Evolutionary conservation across 257 asterid species (phyloP).

Genomic region (Solanum gracilifrons): DNA sequence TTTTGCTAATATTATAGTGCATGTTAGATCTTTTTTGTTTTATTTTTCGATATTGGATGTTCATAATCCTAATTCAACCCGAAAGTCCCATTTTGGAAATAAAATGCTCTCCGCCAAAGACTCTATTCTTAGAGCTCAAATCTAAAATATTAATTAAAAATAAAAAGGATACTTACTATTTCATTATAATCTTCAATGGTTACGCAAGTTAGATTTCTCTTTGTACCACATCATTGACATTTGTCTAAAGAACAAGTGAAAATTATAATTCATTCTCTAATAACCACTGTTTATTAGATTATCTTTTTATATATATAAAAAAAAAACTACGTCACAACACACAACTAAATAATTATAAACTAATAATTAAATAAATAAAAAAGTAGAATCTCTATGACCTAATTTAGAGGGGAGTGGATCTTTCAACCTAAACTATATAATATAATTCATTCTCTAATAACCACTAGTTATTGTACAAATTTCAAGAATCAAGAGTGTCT

Average conservation of each 20-base stretch:
- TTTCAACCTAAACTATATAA: background rate
- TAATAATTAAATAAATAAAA: background rate
- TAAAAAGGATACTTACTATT: rapidly evolving
- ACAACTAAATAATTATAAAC: background rate
- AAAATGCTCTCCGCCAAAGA: background rate
- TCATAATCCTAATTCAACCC: background rate
- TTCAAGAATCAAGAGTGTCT: background rate
- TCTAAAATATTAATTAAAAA: background rate
- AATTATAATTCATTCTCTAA: no score
- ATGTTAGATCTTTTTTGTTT: background rate
- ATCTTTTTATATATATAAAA: background rate
- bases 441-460: background rate
- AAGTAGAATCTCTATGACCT: background rate
- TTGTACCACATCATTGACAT: background rate
- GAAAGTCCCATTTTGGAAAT: background rate
- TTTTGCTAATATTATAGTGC: background rate
- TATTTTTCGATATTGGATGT: rapidly evolving
- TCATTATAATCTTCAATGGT: background rate
- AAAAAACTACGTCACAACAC: background rate
- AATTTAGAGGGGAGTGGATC: background rate
- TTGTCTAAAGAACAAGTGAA: background rate
- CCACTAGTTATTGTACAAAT: background rate
- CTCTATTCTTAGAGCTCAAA: background rate
- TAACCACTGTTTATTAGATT: background rate
- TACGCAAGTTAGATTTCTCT: background rate